Evolutionary conservation across 2,329 filamentous ascomycete species (phyloP).

Genomic region (Pseudonectria foliicola): DNA sequence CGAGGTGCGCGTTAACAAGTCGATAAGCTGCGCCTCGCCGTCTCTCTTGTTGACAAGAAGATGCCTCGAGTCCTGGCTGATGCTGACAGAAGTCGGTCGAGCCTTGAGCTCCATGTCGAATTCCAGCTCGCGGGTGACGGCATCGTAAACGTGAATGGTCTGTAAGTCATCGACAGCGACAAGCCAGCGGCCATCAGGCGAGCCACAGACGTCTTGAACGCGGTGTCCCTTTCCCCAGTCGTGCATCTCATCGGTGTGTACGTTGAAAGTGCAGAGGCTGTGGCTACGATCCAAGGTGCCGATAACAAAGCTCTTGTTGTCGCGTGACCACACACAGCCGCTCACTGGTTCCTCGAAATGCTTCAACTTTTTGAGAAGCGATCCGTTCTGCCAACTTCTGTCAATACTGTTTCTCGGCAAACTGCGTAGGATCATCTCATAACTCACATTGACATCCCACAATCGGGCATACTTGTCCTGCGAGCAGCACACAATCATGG

Average conservation of each 20-base stretch:
- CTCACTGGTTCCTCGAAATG: constrained; percentile 80
- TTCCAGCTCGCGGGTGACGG: constrained; percentile 63
- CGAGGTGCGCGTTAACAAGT: constrained; percentile 65
- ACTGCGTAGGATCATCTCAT: no score
- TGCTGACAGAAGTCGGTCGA: constrained; percentile 69
- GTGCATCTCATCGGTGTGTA: constrained; percentile 53
- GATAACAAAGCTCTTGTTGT: constrained; percentile 71
- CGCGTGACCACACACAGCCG: constrained; percentile 79
- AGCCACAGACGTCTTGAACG: constrained; percentile 79
- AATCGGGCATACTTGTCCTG: constrained; percentile 66
- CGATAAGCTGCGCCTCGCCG: constrained; percentile 69
- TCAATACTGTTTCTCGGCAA: constrained; percentile 11
- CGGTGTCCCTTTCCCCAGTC: constrained; percentile 66
- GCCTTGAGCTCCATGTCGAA: constrained; percentile 61
- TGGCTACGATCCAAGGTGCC: constrained; percentile 63
- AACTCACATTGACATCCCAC: constrained; percentile 63
- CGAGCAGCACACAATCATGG: constrained; percentile 76
- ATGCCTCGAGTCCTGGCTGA: constrained; percentile 73
- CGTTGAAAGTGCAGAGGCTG: constrained; percentile 64
- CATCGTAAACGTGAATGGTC: constrained; percentile 76
- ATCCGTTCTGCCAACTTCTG: constrained; percentile 46
- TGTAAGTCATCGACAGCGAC: constrained; percentile 67
- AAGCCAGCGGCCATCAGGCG: constrained; percentile 69
- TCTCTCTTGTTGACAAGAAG: constrained; percentile 77
- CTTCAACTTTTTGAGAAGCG: constrained; percentile 54